Conservation (phyloP, 2,329 filamentous ascomycete genomes). For the Didymella exigua region DNA sequence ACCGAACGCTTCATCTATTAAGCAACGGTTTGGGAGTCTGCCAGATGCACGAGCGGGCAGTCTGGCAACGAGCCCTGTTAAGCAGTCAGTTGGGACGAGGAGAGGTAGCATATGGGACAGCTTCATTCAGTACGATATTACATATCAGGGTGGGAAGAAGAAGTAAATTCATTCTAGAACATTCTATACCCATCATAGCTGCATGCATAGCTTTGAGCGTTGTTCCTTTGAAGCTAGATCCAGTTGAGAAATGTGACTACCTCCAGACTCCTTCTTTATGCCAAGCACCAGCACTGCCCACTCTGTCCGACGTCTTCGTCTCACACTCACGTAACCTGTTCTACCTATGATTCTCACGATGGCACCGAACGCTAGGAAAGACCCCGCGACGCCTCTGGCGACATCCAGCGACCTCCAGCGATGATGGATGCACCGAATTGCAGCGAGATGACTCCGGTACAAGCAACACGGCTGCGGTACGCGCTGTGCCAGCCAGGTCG, state of each 20-base stretch:
- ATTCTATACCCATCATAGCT: not conserved
- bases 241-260: not conserved
- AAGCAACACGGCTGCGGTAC: no score
- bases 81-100: conserved; percentile 25
- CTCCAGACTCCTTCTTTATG: not conserved
- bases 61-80: conserved; percentile 32
- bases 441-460: no score
- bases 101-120: conserved; percentile 48
- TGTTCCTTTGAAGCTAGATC: not conserved
- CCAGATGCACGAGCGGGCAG: conserved; percentile 26
- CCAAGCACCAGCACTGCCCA: not conserved
- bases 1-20: conserved; percentile 22
- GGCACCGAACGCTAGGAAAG: not conserved
- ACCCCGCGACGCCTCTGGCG: no score
- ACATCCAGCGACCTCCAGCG: not conserved
- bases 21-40: conserved; percentile 25
- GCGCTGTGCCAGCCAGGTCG: no score
- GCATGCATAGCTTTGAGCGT: not conserved
- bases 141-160: conserved; percentile 47
- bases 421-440: no score
- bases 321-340: not conserved
- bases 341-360: not conserved
- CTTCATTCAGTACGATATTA: conserved; percentile 49
- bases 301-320: not conserved
- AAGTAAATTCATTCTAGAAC: conserved; percentile 21